Conservation (phyloP, 2,329 filamentous ascomycete species). For the Podosphaera fusca region DNA sequence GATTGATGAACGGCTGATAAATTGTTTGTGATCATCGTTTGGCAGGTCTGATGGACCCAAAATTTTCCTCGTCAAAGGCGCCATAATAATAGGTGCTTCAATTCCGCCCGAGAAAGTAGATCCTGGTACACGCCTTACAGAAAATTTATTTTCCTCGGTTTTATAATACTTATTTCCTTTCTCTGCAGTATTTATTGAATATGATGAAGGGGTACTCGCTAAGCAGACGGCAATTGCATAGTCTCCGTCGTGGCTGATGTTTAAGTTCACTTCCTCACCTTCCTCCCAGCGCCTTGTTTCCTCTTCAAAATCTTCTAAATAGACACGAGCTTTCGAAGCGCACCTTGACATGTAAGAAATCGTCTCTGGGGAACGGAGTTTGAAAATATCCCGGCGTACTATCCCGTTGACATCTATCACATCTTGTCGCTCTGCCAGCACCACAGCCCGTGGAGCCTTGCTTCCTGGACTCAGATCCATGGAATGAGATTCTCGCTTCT, state of each 20-base stretch:
- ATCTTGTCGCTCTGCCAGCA: background rate
- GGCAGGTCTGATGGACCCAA: no score
- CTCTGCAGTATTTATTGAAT: no score
- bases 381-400: background rate
- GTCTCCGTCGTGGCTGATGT: constrained; percentile 70
- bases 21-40: no score
- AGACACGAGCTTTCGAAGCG: background rate
- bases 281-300: constrained; percentile 4
- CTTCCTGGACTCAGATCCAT: no score
- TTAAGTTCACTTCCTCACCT: constrained; percentile 41
- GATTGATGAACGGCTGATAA: no score
- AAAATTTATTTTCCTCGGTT: no score
- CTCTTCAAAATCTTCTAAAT: background rate
- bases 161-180: no score
- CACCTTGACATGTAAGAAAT: background rate
- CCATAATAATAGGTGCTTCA: no score
- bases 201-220: background rate
- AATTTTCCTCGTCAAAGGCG: no score
- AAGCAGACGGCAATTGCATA: constrained; percentile 49
- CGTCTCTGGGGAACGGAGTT: background rate
- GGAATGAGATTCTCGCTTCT: constrained; percentile 1
- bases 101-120: no score
- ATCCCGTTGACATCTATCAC: background rate
- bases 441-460: background rate
- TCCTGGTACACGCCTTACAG: no score